Evolutionary conservation across 2,329 filamentous ascomycete species (phyloP), one percentile per base, ranked within the genome.

Genomic region (Exophiala calicioides): DNA sequence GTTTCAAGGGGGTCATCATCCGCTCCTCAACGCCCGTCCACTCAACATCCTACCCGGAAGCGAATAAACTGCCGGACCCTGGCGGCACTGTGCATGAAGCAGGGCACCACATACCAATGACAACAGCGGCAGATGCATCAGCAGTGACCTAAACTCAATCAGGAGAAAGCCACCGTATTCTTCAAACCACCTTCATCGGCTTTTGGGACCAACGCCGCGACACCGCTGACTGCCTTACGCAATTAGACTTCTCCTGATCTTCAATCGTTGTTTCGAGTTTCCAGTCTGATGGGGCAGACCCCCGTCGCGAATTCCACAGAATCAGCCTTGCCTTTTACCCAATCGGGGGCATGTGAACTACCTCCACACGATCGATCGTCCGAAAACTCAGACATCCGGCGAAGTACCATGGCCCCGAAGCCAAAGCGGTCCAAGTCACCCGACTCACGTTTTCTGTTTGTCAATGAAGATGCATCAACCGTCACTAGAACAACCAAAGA

Each of bases 381-480:
- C 19, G 21, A 21, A 29, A 38, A 24, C 16, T 41, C 20, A 31
- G n/a, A 31, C 18, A 29, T n/a, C 31, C 20, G 38, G 13, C 33
- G 15, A 29, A 26, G 47, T 44, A 42, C 27, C 46, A 55, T 55
- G 52, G 48, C 52, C 33, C 45, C 48, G 12, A 52, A 52, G 32
- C 19, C 40, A 13, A 55, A 52, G 44, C 34, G 48, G 38, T 39
- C 52, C 12, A 41, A 55, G 39, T 52, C 47, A 9, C 43, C 46
- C 32, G 50, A 48, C 21, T 46, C 53, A 10, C 49, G 35, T 21
- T 56, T 53, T 40, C 37, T 56, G 45, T 56, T 56, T 30, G 53
- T 56, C 33, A 56, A 53, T 34, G 53, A 56, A 35, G 53, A 53
- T 33, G 50, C 53, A 16, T 46, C 46, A 9, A 55, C 52, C 13